phyloP scores from a whole-genome alignment of 352 stramenopile genomes.

The Phytopythium oedochilum region DNA sequence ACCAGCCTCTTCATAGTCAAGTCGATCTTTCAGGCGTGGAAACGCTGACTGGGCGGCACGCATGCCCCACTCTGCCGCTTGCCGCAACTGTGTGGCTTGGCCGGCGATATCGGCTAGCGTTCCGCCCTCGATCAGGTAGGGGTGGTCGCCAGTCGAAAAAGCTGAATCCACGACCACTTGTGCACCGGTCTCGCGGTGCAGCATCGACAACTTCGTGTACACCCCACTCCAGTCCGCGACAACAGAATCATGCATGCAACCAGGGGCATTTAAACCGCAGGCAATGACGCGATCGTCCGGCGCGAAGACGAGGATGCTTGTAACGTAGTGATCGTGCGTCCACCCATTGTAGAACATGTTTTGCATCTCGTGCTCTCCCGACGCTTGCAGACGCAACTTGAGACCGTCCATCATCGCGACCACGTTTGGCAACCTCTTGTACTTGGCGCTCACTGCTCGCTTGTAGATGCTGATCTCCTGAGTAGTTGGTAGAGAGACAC shows the following conservation, averaged over 20 bases:
- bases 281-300: constrained; percentile 23
- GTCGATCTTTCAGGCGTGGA: constrained; percentile 8
- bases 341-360: constrained; percentile 32
- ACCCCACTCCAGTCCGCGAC: constrained; percentile 5
- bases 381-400: constrained; percentile 21
- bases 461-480: background rate
- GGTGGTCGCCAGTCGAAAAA: constrained; percentile 3
- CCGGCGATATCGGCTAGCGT: background rate
- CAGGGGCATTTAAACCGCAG: constrained; percentile 18
- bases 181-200: background rate
- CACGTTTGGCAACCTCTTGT: background rate
- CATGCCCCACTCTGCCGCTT: constrained; percentile 9
- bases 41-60: constrained; percentile 4
- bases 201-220: constrained; percentile 1
- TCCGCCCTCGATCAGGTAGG: constrained; percentile 4
- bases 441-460: background rate
- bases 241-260: constrained; percentile 24
- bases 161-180: constrained; percentile 9
- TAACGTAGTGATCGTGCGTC: constrained; percentile 28
- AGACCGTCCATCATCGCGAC: constrained; percentile 17
- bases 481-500: background rate
- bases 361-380: constrained; percentile 10
- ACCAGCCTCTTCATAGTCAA: constrained; percentile 8
- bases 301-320: constrained; percentile 21
- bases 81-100: background rate